Conservation (phyloP, 169 alveolate species). For the Miamiensis avidus region DNA sequence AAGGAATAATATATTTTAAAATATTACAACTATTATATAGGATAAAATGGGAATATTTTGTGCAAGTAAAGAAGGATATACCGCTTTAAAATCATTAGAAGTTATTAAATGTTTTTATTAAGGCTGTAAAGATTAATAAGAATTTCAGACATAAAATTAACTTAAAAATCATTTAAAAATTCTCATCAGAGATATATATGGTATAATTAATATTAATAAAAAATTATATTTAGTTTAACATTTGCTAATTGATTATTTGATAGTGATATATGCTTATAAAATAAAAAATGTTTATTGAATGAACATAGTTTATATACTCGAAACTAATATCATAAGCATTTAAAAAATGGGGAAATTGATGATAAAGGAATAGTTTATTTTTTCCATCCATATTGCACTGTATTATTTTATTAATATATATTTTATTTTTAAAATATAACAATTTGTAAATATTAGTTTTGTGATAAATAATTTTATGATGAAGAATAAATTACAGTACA, state of each 20-base stretch:
- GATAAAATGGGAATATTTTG: background rate
- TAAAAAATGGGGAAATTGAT: slow-evolving; percentile 35
- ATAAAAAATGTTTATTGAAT: slow-evolving; percentile 28
- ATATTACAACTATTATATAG: background rate
- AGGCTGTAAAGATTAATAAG: slow-evolving; percentile 3
- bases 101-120: background rate
- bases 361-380: slow-evolving; percentile 38
- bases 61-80: background rate
- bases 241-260: background rate
- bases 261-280: slow-evolving; percentile 37
- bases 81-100: background rate
- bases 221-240: background rate
- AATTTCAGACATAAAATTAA: background rate
- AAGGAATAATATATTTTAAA: background rate
- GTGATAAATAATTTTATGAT: slow-evolving; percentile 39
- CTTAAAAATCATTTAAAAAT: slow-evolving; percentile 22
- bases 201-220: background rate
- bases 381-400: slow-evolving; percentile 41
- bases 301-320: slow-evolving; percentile 30
- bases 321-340: slow-evolving; percentile 16
- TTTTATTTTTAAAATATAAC: background rate
- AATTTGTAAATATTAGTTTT: slow-evolving; percentile 8
- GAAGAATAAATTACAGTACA: slow-evolving; percentile 40
- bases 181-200: slow-evolving; percentile 16
- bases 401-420: background rate